phyloP scores from a whole-genome alignment of 495 filamentous ascomycete species.

The Wilcoxina mikolae region DNA sequence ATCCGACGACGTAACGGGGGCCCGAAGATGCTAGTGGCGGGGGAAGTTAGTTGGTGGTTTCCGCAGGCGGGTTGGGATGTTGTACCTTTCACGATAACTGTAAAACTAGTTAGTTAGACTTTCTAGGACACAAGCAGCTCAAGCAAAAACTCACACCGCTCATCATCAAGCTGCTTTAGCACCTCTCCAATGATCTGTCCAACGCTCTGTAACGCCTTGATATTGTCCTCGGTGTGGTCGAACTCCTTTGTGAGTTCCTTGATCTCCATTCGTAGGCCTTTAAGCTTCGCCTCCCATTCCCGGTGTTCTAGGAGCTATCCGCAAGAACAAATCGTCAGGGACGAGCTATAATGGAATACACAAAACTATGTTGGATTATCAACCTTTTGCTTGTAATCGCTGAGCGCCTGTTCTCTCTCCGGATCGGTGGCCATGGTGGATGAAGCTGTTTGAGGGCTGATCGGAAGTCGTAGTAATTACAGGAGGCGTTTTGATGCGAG shows the following conservation, averaged over 20 bases:
- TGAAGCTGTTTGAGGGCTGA: not conserved
- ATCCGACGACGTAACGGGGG: conserved; percentile 95
- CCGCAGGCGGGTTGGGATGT: not conserved
- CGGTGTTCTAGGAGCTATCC: conserved; percentile 74
- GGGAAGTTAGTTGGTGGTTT: not conserved
- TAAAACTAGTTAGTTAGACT: conserved; percentile 13
- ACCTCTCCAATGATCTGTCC: conserved; percentile 99
- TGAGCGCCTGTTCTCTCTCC: conserved; percentile 23
- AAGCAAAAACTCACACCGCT: conserved; percentile 61
- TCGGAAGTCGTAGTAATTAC: not conserved
- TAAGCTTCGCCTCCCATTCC: conserved; percentile 97
- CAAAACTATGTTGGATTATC: not conserved
- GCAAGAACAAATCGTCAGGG: not conserved
- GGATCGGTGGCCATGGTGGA: conserved; percentile 9
- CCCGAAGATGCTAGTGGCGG: conserved; percentile 75
- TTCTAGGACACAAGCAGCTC: conserved; percentile 1
- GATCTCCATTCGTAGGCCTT: conserved; percentile 78
- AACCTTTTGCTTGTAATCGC: conserved; percentile 27
- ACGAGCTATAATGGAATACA: not conserved
- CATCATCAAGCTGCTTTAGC: conserved; percentile 95
- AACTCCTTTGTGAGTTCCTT: conserved; percentile 89
- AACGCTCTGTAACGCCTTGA: conserved; percentile 97
- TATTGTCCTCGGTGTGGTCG: conserved; percentile 95
- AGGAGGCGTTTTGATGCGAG: not conserved
- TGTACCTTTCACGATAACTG: conserved; percentile 28